A percentile compares a stretch with the other conserved stretches of the same genome.
Conservation (phyloP, 352 stramenopile genomes). For the Pythium utonaiense region DNA sequence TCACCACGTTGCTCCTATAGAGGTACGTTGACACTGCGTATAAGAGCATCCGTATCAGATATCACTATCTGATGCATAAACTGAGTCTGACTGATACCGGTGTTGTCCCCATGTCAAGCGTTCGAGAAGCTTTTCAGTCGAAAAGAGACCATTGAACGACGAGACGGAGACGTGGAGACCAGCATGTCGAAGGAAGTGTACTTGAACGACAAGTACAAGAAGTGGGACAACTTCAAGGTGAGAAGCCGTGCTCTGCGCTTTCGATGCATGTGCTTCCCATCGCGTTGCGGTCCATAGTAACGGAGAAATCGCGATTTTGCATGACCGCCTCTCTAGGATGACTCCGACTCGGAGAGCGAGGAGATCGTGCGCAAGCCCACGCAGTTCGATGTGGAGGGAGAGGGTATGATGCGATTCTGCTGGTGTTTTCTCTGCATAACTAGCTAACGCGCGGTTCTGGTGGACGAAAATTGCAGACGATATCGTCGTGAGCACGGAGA, state of each 20-base stretch:
- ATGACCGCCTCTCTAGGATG: conserved; percentile 26
- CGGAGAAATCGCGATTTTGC: neutral
- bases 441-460: neutral
- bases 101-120: conserved; percentile 8
- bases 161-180: neutral
- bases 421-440: too few species aligned
- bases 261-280: neutral
- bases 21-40: neutral
- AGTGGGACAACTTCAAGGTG: conserved; percentile 86
- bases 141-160: neutral
- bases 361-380: conserved; percentile 63
- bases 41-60: conserved; percentile 2
- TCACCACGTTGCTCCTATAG: conserved; percentile 12
- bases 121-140: conserved; percentile 23
- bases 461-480: conserved; percentile 35
- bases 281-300: conserved; percentile 3
- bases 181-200: conserved; percentile 58
- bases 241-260: neutral
- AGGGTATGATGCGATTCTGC: conserved; percentile 61
- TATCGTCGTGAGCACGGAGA: conserved; percentile 75
- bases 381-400: conserved; percentile 77
- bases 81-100: conserved; percentile 6
- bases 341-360: conserved; percentile 52
- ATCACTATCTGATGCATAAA: neutral
- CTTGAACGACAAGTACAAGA: conserved; percentile 87